These are phyloP conservation scores for Yamadazyma takamatsuzukensis DNA, from an alignment of 805 yeast genomes.

Conservation along the genomic window DNA sequence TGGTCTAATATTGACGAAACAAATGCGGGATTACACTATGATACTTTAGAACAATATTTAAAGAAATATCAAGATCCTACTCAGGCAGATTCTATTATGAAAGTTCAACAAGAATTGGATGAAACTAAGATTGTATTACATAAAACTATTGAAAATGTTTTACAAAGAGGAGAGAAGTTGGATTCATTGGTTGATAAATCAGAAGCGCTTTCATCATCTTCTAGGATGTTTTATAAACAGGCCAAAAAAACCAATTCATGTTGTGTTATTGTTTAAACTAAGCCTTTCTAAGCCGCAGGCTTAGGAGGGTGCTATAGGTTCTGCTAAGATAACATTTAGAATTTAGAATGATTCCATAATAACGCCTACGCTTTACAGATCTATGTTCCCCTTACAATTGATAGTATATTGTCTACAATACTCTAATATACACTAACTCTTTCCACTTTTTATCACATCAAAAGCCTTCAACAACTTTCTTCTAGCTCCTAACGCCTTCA, in stretches of 20 bases:
- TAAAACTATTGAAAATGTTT: conserved; percentile 89
- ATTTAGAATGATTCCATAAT: no score
- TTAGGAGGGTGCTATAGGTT: no score
- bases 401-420: no score
- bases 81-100: conserved; percentile 95
- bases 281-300: no score
- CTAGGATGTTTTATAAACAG: conserved; percentile 94
- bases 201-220: conserved; percentile 82
- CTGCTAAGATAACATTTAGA: no score
- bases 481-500: conserved; percentile 92
- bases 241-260: conserved; percentile 91
- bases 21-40: conserved; percentile 46
- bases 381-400: no score
- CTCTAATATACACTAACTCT: no score
- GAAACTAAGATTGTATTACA: conserved; percentile 96
- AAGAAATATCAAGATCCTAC: conserved; percentile 91
- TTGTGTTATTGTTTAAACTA: conserved; percentile 74
- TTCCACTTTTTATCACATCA: conserved; percentile 56
- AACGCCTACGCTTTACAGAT: no score
- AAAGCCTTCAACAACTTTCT: conserved; percentile 91
- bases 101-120: conserved; percentile 95
- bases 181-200: conserved; percentile 94
- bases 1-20: conserved; percentile 56
- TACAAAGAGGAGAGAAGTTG: conserved; percentile 94
- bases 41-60: conserved; percentile 65